Percentiles rank a stretch among this genome's conserved stretches.
phyloP scores from a whole-genome alignment of 805 yeast species.

The Saccharomycopsis capsularis region DNA sequence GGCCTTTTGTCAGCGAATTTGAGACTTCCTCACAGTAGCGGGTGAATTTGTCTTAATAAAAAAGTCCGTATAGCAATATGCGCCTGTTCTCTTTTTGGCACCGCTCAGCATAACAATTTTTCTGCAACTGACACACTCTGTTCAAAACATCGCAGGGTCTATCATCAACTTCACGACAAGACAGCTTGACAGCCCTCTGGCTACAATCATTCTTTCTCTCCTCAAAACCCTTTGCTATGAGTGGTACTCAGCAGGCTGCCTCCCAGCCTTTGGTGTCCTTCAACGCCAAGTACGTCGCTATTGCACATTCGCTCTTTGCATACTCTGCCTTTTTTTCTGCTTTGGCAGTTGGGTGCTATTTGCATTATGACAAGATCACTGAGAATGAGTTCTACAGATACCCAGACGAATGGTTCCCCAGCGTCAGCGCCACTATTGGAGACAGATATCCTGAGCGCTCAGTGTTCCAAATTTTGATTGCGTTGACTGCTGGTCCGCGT shows the following conservation, averaged over 20 bases:
- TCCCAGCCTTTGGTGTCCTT: constrained; percentile 27
- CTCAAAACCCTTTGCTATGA: too few species aligned
- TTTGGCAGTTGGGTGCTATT: constrained; percentile 58
- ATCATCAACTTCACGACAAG: too few species aligned
- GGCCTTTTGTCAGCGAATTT: too few species aligned
- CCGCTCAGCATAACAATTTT: too few species aligned
- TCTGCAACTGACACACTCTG: too few species aligned
- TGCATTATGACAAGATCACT: constrained; percentile 86
- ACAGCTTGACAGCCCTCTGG: too few species aligned
- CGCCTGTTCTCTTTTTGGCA: too few species aligned
- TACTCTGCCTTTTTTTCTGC: constrained; percentile 71
- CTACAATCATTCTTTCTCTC: too few species aligned
- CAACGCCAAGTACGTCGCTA: constrained; percentile 62
- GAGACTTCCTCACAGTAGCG: too few species aligned
- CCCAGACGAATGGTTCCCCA: constrained; percentile 98
- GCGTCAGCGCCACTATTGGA: constrained; percentile 95
- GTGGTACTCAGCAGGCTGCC: neutral
- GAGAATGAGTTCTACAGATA: constrained; percentile 80
- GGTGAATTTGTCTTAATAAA: too few species aligned
- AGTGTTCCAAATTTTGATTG: constrained; percentile 83
- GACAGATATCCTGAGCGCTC: constrained; percentile 96
- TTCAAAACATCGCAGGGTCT: too few species aligned
- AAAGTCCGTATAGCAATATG: too few species aligned
- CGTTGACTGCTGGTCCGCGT: constrained; percentile 89
- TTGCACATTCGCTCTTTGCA: constrained; percentile 69